phyloP scores from a whole-genome alignment of 352 stramenopile genomes.

The Pelagophyceae sp. region DNA sequence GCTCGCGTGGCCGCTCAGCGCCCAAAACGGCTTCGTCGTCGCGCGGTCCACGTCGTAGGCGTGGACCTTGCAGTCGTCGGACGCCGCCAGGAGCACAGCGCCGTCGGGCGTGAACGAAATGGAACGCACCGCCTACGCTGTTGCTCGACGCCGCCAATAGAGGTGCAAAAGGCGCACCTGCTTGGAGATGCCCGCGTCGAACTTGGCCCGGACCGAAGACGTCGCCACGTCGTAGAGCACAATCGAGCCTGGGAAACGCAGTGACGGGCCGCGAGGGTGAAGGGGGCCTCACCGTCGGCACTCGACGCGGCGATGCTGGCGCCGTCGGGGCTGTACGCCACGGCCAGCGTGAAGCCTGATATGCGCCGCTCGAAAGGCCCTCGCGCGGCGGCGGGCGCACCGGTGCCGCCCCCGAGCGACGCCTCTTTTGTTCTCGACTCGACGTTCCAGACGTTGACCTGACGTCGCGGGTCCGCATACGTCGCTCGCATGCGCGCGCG shows the following conservation, averaged over 20 bases:
- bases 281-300: not conserved
- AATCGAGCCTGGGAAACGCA: not conserved
- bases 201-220: constrained; percentile 16
- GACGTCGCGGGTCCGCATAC: too few species aligned
- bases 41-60: constrained; percentile 67
- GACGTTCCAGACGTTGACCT: constrained; percentile 66
- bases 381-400: too few species aligned
- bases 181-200: constrained; percentile 34
- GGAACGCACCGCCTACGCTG: constrained; percentile 64
- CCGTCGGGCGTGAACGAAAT: constrained; percentile 62
- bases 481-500: too few species aligned
- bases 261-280: not conserved
- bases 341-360: constrained; percentile 33
- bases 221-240: not conserved
- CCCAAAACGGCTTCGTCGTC: constrained; percentile 38
- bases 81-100: constrained; percentile 61
- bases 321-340: constrained; percentile 4
- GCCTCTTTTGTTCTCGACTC: constrained; percentile 29
- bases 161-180: too few species aligned
- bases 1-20: constrained; percentile 63
- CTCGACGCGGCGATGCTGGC: not conserved
- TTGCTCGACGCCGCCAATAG: too few species aligned
- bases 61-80: constrained; percentile 72
- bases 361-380: too few species aligned
- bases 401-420: not conserved